Evolutionary conservation across 2,329 filamentous ascomycete species (phyloP), one percentile per base, ranked within the genome.

Genomic region (Pseudogymnoascus sp.): DNA sequence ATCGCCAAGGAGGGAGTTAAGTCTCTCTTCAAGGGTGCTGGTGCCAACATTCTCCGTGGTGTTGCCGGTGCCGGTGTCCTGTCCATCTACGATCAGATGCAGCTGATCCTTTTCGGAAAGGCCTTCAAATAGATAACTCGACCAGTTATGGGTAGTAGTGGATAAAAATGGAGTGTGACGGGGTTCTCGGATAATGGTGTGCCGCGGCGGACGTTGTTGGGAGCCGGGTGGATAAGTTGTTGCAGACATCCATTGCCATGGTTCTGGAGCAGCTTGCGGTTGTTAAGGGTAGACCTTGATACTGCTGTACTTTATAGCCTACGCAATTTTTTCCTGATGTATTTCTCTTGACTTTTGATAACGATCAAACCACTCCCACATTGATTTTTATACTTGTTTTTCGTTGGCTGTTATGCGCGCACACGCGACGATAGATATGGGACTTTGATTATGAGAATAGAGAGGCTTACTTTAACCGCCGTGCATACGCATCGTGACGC

Each of bases 1-100:
- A 79, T 97, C 75, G 92, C 92, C 83, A 90, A 90, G 82, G 94
- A 97, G 86, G 94, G 94, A 86, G 82, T 95, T 81, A 90, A 86
- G 83, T 99, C 94, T 74, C 93, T 99, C 81, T 99, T 99, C 92
- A 99, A 99, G 91, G 94, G 94, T 92, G 94, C 94, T 78, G 94
- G 94, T 91, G 94, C 94, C 87, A 99, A 99, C 91, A 99, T 99
- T 77, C 94, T 99, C 83, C 94, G 94, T 96, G 95, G 94, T 97
- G 94, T 99, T 77, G 94, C 94, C 77, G 95, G 94, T 91, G 94
- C 94, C 84, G 94, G 94, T 99, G 94, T 99, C 78, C 86, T 99
- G 78, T 99, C 94, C 80, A 97, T 99, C 91, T 99, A 99, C 84
- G 94, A 99, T 80, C 93, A 97, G 87, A 90, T 90, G 79, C 94